phyloP scores from a whole-genome alignment of 1,139 yeast species.

The Geotrichum histeridarum region DNA sequence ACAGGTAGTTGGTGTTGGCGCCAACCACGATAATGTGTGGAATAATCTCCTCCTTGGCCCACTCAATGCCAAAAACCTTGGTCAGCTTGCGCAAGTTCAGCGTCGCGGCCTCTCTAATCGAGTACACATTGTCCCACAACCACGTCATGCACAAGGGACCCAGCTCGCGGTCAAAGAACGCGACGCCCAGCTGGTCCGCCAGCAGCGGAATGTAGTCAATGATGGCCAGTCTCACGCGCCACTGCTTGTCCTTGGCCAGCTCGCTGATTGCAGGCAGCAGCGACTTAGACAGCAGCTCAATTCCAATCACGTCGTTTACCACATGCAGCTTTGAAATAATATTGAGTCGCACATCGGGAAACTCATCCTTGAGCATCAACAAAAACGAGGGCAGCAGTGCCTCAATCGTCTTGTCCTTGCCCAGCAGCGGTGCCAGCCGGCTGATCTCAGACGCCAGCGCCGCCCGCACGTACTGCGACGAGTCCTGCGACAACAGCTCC shows the following conservation, averaged over 20 bases:
- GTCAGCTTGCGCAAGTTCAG: slow-evolving; percentile 73
- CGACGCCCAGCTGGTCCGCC: slow-evolving; percentile 89
- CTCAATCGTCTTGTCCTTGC: slow-evolving; percentile 78
- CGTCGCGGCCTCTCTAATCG: slow-evolving; percentile 95
- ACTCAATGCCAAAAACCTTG: slow-evolving; percentile 80
- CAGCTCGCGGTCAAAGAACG: slow-evolving; percentile 86
- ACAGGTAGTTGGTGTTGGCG: slow-evolving; percentile 65
- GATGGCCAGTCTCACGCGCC: slow-evolving; percentile 96
- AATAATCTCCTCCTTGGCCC: slow-evolving; percentile 86
- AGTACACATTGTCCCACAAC: slow-evolving; percentile 96
- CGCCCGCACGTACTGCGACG: slow-evolving; percentile 87
- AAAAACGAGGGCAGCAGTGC: slow-evolving; percentile 80
- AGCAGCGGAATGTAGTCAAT: slow-evolving; percentile 92
- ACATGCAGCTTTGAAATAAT: slow-evolving; percentile 86
- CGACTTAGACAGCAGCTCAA: slow-evolving; percentile 76
- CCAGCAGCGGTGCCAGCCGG: slow-evolving; percentile 76
- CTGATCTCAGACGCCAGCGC: slow-evolving; percentile 87
- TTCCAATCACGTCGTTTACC: slow-evolving; percentile 91
- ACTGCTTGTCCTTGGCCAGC: slow-evolving; percentile 89
- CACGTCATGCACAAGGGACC: slow-evolving; percentile 89
- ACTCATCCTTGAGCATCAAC: slow-evolving; percentile 92
- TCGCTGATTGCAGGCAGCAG: slow-evolving; percentile 93
- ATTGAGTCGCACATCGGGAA: slow-evolving; percentile 91
- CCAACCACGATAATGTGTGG: slow-evolving; percentile 58
- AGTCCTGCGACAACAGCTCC: slow-evolving; percentile 78